Base-by-base conservation (phyloP, 352 stramenopile species). In the Pythium dissotocum region DNA sequence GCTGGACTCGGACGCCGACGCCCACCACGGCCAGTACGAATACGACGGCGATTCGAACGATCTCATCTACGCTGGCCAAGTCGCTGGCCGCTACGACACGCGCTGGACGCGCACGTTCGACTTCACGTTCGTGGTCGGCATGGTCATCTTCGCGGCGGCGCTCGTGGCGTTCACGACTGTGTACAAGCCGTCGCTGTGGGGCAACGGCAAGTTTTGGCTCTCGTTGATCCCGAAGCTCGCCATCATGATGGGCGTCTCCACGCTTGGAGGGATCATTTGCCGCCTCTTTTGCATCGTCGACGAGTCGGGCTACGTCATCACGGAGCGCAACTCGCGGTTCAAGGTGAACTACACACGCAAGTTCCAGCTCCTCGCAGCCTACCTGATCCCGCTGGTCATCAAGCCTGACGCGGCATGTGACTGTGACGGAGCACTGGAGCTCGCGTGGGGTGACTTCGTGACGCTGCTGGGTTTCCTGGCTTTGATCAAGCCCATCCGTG, bases 311-410 rank as follows among this genome's bases (percentile, higher is more conserved):
- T 95, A 95, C 76, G 90, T 95, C 56, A 90, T 95, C 72, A 95
- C 87, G 32, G 90, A 93, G 72, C 88, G 86, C 71, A 88, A 75
- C 64, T 95, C 87, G 32, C 76, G 62, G 36, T 95, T 95, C 78
- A 95, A 95, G 71, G 87, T 95, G 61, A 95, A 95, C 78, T 95
- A 95, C 79, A 95, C 87, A 8, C 82, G 87, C 21, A 95, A 95
- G 75, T 69, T 95, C 48, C 85, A 94, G 77, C 82, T 91, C 54
- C 87, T 95, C 26, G 87, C 87, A 0, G 87, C 87, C 9, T 95
- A 94, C 71, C 80, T 94, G 73, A 83, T 94, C 58, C 87, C 87
- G 44, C 70, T 95, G 32, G 79, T 93, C 18, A 77, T 95, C 66
- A 87, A 91, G 49, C 59, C 69, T 7, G 42, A 35, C 13, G 30